A percentile compares a stretch with the other conserved stretches of the same genome.
Conservation (phyloP, 2,329 filamentous ascomycete genomes). For the Hirsutella thompsonii region DNA sequence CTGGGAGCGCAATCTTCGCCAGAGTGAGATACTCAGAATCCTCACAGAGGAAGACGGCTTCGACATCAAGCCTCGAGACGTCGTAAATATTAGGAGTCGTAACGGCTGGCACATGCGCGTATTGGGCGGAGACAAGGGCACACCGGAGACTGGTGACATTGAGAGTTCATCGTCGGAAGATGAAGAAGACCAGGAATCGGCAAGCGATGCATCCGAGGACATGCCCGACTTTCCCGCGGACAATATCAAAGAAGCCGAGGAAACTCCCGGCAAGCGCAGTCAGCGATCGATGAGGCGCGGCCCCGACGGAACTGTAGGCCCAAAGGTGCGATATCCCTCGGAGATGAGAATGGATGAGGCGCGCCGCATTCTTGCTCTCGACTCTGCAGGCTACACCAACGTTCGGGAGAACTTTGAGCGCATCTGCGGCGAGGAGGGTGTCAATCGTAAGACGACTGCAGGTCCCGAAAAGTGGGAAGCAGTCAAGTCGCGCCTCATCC, state of each 20-base stretch:
- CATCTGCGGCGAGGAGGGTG: constrained; percentile 54
- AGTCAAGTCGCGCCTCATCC: constrained; percentile 54
- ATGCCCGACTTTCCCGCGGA: background rate
- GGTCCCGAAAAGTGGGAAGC: constrained; percentile 63
- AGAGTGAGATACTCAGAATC: constrained; percentile 60
- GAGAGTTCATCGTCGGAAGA: background rate
- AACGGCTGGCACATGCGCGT: constrained; percentile 56
- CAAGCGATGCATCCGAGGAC: background rate
- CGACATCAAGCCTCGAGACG: constrained; percentile 56
- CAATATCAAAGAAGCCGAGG: too few relatives aligned
- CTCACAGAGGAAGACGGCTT: constrained; percentile 60
- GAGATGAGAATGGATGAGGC: constrained; percentile 74
- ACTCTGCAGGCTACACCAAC: constrained; percentile 48
- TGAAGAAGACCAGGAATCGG: background rate
- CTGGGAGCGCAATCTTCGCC: constrained; percentile 62
- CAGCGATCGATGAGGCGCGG: constrained; percentile 40
- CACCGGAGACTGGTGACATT: constrained; percentile 3
- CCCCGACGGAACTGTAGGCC: background rate
- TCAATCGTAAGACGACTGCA: constrained; percentile 65
- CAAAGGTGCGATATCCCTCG: constrained; percentile 56
- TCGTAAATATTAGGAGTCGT: constrained; percentile 55
- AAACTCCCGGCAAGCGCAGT: constrained; percentile 1
- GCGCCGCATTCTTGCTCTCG: constrained; percentile 54
- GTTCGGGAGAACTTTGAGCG: constrained; percentile 54
- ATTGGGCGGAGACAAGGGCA: constrained; percentile 38